These are phyloP conservation scores for Pulveroboletus ravenelii DNA, from an alignment of 768 basidiomycete genomes.

Conservation along the genomic window DNA sequence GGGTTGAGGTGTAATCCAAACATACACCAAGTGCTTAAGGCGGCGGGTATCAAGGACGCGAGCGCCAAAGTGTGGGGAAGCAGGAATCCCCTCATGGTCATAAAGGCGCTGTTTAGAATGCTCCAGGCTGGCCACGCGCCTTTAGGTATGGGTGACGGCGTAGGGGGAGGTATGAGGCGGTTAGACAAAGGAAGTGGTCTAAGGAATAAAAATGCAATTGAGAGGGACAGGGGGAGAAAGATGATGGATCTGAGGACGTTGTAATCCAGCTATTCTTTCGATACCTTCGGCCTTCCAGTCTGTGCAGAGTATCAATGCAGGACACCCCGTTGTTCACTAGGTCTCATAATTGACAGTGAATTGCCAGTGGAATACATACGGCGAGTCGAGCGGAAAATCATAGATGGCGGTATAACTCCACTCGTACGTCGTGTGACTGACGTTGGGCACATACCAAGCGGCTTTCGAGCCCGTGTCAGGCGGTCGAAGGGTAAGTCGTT, in stretches of 20 bases:
- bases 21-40: conserved; percentile 84
- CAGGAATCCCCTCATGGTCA: conserved; percentile 67
- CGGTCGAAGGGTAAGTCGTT: too few species aligned
- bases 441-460: too few species aligned
- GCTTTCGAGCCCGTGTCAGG: too few species aligned
- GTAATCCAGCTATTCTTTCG: conserved; percentile 8
- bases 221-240: conserved; percentile 79
- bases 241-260: conserved; percentile 62
- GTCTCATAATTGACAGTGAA: too few species aligned
- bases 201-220: conserved; percentile 61
- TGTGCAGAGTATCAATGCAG: neutral
- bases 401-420: too few species aligned
- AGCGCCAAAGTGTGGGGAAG: conserved; percentile 96
- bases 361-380: too few species aligned
- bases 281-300: neutral
- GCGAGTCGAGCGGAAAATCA: too few species aligned
- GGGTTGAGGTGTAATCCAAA: conserved; percentile 87
- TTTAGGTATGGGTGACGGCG: conserved; percentile 74
- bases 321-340: neutral
- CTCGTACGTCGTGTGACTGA: too few species aligned
- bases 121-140: conserved; percentile 83
- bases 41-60: conserved; percentile 92
- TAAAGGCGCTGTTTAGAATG: conserved; percentile 80
- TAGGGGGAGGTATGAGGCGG: conserved; percentile 67
- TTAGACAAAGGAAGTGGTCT: conserved; percentile 75